These are phyloP conservation scores for Cutaneotrichosporon daszewskae DNA, from an alignment of 1,284 basidiomycete species.

Conservation along the genomic window DNA sequence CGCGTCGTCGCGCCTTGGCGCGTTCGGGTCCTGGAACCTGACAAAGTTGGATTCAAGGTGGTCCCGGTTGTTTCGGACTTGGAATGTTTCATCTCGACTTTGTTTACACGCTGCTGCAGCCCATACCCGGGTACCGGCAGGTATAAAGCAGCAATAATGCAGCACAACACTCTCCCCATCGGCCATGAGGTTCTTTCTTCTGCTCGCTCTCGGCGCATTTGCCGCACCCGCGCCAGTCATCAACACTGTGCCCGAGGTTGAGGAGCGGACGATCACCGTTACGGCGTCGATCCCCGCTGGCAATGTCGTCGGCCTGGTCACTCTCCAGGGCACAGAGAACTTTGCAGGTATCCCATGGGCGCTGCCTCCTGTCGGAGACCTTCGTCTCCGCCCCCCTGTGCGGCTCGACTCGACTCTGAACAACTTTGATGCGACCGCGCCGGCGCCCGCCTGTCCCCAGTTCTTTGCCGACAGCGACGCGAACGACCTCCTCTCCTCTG, in stretches of 20 bases:
- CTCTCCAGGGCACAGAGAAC: slow-evolving; percentile 3
- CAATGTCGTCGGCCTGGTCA: slow-evolving; percentile 5
- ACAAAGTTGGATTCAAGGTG: too few species aligned
- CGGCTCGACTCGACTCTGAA: slow-evolving; percentile 39
- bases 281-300: slow-evolving; percentile 8
- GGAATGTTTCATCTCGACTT: too few species aligned
- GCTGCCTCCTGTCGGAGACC: slow-evolving; percentile 47
- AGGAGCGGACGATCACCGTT: slow-evolving; percentile 6
- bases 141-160: too few species aligned
- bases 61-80: too few species aligned
- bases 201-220: too few species aligned
- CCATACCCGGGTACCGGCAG: too few species aligned
- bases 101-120: too few species aligned
- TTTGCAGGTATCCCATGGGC: slow-evolving; percentile 59
- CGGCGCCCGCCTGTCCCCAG: slow-evolving; percentile 12
- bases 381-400: slow-evolving; percentile 44
- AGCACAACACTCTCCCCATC: too few species aligned
- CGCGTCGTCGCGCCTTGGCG: too few species aligned
- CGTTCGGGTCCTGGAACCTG: too few species aligned
- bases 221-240: too few species aligned
- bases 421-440: slow-evolving; percentile 10
- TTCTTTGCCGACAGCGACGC: slow-evolving; percentile 3
- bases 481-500: slow-evolving; percentile 1
- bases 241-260: not conserved
- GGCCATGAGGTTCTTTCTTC: too few species aligned